These are phyloP conservation scores for Colletotrichum lindemuthianum DNA, from an alignment of 2,329 filamentous ascomycete species.

Conservation along the genomic window DNA sequence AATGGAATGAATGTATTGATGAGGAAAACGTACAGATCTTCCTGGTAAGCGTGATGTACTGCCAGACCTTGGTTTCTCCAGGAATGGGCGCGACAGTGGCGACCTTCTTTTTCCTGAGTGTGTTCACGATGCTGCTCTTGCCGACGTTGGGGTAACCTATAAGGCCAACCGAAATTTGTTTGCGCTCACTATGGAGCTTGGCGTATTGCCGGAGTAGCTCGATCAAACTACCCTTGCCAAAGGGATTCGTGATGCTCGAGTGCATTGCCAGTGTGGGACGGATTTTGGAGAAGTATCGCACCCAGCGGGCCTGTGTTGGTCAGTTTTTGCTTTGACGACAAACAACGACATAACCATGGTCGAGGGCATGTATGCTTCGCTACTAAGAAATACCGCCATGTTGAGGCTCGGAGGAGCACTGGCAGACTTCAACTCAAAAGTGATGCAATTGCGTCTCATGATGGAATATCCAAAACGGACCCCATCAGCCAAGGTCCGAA, in stretches of 20 bases:
- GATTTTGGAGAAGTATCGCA: slow-evolving; percentile 86
- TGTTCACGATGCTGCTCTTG: slow-evolving; percentile 98
- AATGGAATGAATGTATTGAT: no score
- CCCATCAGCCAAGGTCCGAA: slow-evolving; percentile 76
- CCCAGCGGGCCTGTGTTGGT: slow-evolving; percentile 83
- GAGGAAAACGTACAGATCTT: slow-evolving; percentile 64
- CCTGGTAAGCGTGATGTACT: slow-evolving; percentile 96
- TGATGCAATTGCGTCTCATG: slow-evolving; percentile 84
- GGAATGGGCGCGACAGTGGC: slow-evolving; percentile 94
- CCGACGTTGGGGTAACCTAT: slow-evolving; percentile 90
- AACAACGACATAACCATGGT: slow-evolving; percentile 33
- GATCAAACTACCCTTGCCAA: slow-evolving; percentile 95
- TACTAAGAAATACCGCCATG: slow-evolving; percentile 96
- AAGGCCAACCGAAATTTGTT: slow-evolving; percentile 89
- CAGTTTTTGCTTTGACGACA: slow-evolving; percentile 39
- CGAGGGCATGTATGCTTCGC: slow-evolving; percentile 80
- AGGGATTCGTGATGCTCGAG: slow-evolving; percentile 93
- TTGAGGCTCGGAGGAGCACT: slow-evolving; percentile 57
- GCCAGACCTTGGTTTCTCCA: slow-evolving; percentile 97
- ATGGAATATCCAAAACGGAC: slow-evolving; percentile 89
- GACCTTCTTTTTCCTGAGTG: slow-evolving; percentile 91
- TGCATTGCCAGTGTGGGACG: slow-evolving; percentile 96
- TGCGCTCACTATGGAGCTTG: slow-evolving; percentile 85
- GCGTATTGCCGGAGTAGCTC: slow-evolving; percentile 93
- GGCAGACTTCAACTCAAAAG: slow-evolving; percentile 95